Evolutionary conservation across 768 basidiomycete genomes (phyloP).

Genomic region (Boletus reticuloceps): DNA sequence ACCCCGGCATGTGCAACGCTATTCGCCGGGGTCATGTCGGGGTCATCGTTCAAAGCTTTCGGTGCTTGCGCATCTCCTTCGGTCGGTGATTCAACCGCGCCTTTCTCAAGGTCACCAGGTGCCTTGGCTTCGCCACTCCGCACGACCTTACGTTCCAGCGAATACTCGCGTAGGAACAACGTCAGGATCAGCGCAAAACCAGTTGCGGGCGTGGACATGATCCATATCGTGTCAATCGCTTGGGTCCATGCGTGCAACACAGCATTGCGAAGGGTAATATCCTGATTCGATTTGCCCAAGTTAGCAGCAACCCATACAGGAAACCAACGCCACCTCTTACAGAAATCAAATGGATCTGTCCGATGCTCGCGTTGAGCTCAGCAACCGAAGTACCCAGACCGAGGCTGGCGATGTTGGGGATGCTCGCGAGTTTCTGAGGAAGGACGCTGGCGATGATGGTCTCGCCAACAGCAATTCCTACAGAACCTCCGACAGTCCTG

Average conservation of each 20-base stretch:
- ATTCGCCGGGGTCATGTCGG: not conserved
- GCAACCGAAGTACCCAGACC: slow-evolving; percentile 38
- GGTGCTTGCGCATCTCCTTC: not conserved
- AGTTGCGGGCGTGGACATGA: slow-evolving; percentile 56
- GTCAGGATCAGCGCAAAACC: slow-evolving; percentile 51
- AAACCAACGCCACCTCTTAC: slow-evolving; percentile 2
- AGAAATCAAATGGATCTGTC: slow-evolving; percentile 35
- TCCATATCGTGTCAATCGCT: slow-evolving; percentile 64
- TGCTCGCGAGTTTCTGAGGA: slow-evolving; percentile 29
- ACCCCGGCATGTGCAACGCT: not conserved
- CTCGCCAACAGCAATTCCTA: slow-evolving; percentile 73
- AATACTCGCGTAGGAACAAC: slow-evolving; percentile 59
- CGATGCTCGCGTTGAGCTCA: slow-evolving; percentile 46
- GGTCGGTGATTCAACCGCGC: not conserved
- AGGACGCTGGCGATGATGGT: slow-evolving; percentile 63
- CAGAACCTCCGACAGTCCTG: slow-evolving; percentile 72
- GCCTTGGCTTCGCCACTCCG: slow-evolving; percentile 29
- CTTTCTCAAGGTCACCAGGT: slow-evolving; percentile 33
- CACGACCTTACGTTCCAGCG: slow-evolving; percentile 52
- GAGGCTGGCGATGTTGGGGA: slow-evolving; percentile 31
- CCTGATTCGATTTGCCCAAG: slow-evolving; percentile 29
- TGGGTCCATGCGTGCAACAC: slow-evolving; percentile 65
- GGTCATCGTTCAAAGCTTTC: not conserved
- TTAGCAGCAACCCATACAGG: not conserved
- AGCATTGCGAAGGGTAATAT: slow-evolving; percentile 45